Percentiles rank a stretch among this genome's conserved stretches.
Conservation (phyloP, 192 early-diverging fungal species). For the Linnemannia schmuckeri region DNA sequence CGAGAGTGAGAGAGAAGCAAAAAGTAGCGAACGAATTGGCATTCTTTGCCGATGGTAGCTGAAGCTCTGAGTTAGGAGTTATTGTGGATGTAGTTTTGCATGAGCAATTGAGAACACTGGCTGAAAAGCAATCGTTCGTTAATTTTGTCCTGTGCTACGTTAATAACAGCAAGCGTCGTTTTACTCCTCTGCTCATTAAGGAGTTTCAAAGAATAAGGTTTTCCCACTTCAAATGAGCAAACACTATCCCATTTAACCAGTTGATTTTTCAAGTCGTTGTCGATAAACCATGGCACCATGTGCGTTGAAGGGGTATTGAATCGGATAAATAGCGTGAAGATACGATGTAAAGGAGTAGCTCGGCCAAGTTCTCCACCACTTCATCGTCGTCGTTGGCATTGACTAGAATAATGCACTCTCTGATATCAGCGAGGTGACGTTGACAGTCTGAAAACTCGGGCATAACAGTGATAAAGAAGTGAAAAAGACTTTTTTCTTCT, state of each 20-base stretch:
- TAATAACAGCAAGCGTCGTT: background rate
- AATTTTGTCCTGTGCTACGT: background rate
- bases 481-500: background rate
- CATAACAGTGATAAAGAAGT: background rate
- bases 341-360: background rate
- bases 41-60: background rate
- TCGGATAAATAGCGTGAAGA: background rate
- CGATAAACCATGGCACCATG: background rate
- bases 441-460: background rate
- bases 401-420: background rate
- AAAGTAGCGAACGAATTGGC: background rate
- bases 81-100: background rate
- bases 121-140: background rate
- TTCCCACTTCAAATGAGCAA: too few relatives aligned
- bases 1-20: background rate
- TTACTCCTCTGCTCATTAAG: slow-evolving; percentile 4
- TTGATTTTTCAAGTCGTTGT: background rate
- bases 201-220: background rate
- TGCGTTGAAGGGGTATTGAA: background rate
- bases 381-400: background rate
- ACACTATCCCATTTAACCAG: too few relatives aligned
- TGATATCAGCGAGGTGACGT: background rate
- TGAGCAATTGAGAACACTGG: background rate
- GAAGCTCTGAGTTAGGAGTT: background rate
- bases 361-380: background rate